Evolutionary conservation across 768 basidiomycete species (phyloP), one percentile per base, ranked within the genome.

Genomic region (Melanogaster broomeanus): DNA sequence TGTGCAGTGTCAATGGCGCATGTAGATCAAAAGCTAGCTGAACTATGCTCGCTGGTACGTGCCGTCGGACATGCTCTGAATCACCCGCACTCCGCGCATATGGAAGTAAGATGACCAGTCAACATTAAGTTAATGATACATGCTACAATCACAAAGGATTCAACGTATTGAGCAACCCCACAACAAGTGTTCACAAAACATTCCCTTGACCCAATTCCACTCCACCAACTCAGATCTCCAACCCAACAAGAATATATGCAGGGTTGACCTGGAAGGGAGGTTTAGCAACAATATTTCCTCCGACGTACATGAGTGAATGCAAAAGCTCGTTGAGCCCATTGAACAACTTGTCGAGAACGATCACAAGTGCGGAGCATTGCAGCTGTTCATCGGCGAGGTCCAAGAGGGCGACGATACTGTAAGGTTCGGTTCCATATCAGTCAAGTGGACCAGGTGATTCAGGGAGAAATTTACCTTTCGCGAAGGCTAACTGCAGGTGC

Each of bases 281-380:
- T 64, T 83, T 86, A 48, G 90, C 89, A 45, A 95, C 85, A 47
- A 95, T 87, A 44, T 79, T 82, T 49, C 90, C 93, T 56, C 92
- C 92, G 46, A 94, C 89, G 70, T 95, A 95, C 89, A 95, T 90
- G 56, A 95, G 78, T 44, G 93, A 88, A 64, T 95, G 93, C 33
- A 95, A 75, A 50, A 93, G 74, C 61, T 84, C 82, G 59, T 86
- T 81, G 48, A 94, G 77, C 48, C 79, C 80, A 16, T 83, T 80
- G 37, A 84, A 87, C 0, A 84, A 77, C 59, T 87, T 82, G 68
- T 91, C 88, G 49, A 95, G 74, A 33, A 80, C 87, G 57, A 95
- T 91, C 53, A 93, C 79, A 38, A 95, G 78, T 16, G 87, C 84
- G 37, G 80, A 80, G 69, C 91, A 93, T 60, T 78, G 78, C 38